Base-by-base conservation (phyloP, 2,329 filamentous ascomycete species). In the Botrytis pseudocinerea region DNA sequence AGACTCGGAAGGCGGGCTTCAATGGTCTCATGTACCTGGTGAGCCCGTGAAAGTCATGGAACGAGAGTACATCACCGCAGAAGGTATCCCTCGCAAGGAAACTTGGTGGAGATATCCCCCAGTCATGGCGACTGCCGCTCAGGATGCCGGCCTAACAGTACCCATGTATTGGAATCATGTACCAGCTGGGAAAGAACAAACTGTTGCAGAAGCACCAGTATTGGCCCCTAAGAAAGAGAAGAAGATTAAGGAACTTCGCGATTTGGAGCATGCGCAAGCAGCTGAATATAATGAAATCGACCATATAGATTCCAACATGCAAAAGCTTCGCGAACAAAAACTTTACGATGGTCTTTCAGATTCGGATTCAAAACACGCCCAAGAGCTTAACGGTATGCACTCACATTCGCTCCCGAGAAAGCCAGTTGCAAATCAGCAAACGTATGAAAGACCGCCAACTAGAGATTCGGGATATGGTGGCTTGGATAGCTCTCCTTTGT, bases 31-130 rank as follows among this genome's bases (percentile, higher is more conserved):
- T 40, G 68, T 74, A 14, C 51, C 73, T 18, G 70, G 71, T 4
- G 75, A 76, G 28, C 78, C 78, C 0, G 71, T 79, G 4, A 69
- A 79, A 22, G 75, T 72, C 16, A 77, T 75, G 69, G 78, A 78
- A 71, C 77, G 77, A 65, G 75, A 77, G 40, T 76, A 73, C 22
- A 77, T 74, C 12, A 76, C 77, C 2, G 64, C 76, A 61, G 76
- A 78, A 9, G 78, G 78, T 1, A 48, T 75, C 20, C 77, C 77
- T 0, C 75, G 73, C 28, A 80, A 75, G 1, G 79, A 80, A 70
- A 78, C 76, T 40, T 74, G 78, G 28, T 80, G 79, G 79, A 73
- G 74, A n/a, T 78, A 80, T 69, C 76, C 77, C 25, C 78, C 79
- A 4, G 73, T 75, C 7, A 75, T 78, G 20, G 76, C 78, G 38